Evolutionary conservation across 2,329 filamentous ascomycete genomes (phyloP).

Genomic region (Fusarium sp.): DNA sequence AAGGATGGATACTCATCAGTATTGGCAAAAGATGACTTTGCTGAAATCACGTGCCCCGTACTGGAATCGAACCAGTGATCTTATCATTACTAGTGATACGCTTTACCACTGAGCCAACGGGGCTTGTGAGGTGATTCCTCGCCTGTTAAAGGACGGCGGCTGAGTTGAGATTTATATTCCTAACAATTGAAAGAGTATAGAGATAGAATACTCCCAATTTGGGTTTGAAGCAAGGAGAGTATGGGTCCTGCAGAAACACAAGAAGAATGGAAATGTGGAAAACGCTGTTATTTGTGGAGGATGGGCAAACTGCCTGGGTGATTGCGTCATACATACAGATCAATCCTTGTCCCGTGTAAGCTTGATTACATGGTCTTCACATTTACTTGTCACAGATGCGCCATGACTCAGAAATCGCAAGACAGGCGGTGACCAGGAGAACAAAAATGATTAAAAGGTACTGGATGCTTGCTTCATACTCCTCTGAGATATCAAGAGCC

Average conservation of each 20-base stretch:
- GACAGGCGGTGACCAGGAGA: background rate
- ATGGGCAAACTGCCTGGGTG: background rate
- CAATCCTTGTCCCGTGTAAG: background rate
- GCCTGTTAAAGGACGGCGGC: fast-evolving
- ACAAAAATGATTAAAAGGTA: background rate
- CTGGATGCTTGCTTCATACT: too few relatives aligned
- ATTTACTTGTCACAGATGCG: background rate
- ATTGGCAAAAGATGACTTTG: background rate
- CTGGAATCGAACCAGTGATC: slow-evolving; percentile 41
- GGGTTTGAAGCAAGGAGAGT: background rate
- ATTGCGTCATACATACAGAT: background rate
- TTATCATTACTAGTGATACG: slow-evolving; percentile 43
- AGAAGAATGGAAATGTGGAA: background rate
- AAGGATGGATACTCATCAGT: background rate
- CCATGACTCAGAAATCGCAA: background rate
- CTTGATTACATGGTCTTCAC: background rate
- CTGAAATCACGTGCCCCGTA: slow-evolving; percentile 27
- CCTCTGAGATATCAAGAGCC: background rate
- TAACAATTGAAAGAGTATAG: fast-evolving
- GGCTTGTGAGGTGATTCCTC: slow-evolving; percentile 31
- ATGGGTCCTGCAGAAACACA: background rate
- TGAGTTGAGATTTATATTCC: background rate
- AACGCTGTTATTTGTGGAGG: background rate
- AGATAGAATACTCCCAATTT: background rate
- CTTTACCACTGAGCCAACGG: slow-evolving; percentile 43